Evolutionary conservation across 768 basidiomycete genomes (phyloP).

Genomic region (Hydnomerulius pinastri): DNA sequence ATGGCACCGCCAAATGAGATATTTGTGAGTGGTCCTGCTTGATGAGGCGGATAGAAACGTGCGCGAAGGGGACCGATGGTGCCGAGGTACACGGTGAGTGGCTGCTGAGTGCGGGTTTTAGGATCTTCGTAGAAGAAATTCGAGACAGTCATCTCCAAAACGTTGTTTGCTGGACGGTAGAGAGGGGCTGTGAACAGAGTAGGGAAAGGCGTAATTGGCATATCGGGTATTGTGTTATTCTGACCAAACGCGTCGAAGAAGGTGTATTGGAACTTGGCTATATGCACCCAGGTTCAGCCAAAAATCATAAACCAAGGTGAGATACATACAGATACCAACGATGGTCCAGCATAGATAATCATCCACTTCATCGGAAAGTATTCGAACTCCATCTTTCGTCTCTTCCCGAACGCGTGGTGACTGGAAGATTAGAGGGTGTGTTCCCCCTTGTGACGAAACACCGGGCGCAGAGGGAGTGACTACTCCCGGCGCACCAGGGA

Average conservation of each 20-base stretch:
- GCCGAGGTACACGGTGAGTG: conserved; percentile 87
- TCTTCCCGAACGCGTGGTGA: conserved; percentile 82
- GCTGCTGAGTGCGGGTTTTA: conserved; percentile 59
- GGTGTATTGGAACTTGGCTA: conserved; percentile 92
- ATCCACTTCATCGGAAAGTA: conserved; percentile 87
- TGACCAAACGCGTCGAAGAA: conserved; percentile 90
- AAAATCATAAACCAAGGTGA: conserved; percentile 6
- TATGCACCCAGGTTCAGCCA: conserved; percentile 20
- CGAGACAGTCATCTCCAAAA: conserved; percentile 81
- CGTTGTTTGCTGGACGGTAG: conserved; percentile 70
- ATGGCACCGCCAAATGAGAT: conserved; percentile 58
- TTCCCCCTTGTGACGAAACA: conserved; percentile 72
- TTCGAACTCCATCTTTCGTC: conserved; percentile 71
- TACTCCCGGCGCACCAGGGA: conserved; percentile 73
- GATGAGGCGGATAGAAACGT: conserved; percentile 72
- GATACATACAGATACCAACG: conserved; percentile 83
- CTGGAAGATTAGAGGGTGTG: conserved; percentile 79
- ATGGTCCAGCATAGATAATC: conserved; percentile 97
- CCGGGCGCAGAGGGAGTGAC: conserved; percentile 73
- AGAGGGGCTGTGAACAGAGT: conserved; percentile 79
- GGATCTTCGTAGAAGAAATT: conserved; percentile 86
- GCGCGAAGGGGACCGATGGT: conserved; percentile 84
- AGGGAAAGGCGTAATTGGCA: conserved; percentile 89
- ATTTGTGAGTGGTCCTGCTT: conserved; percentile 66
- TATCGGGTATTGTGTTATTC: conserved; percentile 72